Conservation (phyloP, 345 rosid genomes). For the Lepidium didymum region DNA sequence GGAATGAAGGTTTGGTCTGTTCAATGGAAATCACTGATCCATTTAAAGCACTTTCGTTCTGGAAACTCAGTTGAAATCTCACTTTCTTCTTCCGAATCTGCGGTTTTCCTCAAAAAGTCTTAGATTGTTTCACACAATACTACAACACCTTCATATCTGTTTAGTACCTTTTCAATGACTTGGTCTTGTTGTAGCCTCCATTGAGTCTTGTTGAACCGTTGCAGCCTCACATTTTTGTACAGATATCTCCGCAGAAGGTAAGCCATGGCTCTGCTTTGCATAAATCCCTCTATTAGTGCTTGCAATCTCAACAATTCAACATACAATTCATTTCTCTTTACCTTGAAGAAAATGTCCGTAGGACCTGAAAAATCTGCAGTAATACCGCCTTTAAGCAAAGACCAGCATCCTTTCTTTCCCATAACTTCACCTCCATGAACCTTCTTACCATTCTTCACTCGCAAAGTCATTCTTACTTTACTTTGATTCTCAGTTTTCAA, state of each 20-base stretch:
- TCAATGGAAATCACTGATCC: slow-evolving; percentile 42
- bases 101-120: background rate
- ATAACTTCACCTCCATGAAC: slow-evolving; percentile 35
- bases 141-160: background rate
- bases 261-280: slow-evolving; percentile 33
- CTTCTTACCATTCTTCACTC: slow-evolving; percentile 21
- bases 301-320: background rate
- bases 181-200: slow-evolving; percentile 67
- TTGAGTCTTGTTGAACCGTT: slow-evolving; percentile 49
- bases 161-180: slow-evolving; percentile 41
- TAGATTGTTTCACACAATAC: background rate
- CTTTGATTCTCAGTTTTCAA: slow-evolving; percentile 33
- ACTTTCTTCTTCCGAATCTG: slow-evolving; percentile 58
- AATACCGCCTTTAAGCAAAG: slow-evolving; percentile 62
- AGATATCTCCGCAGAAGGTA: slow-evolving; percentile 33
- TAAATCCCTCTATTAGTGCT: background rate
- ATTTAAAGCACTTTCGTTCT: slow-evolving; percentile 32
- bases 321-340: background rate
- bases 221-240: slow-evolving; percentile 48
- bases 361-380: slow-evolving; percentile 36
- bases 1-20: slow-evolving; percentile 42
- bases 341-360: slow-evolving; percentile 46
- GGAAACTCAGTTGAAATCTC: slow-evolving; percentile 37
- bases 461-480: slow-evolving; percentile 33
- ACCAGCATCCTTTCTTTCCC: slow-evolving; percentile 66